Conservation (phyloP, 805 yeast species). For the Nakazawaea holstii region DNA sequence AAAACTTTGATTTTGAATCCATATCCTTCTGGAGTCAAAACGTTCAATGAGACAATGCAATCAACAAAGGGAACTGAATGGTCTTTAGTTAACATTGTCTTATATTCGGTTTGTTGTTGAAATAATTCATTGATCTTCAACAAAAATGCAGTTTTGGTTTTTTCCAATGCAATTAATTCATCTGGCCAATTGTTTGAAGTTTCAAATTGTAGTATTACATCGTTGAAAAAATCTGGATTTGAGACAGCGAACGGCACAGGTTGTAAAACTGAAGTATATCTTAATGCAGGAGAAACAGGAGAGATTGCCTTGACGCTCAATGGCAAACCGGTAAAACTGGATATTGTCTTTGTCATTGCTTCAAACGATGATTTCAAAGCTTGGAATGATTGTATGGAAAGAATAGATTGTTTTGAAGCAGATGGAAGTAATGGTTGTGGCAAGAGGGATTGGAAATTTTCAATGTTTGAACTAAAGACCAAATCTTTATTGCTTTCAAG, state of each 20-base stretch:
- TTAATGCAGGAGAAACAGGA: slow-evolving; percentile 69
- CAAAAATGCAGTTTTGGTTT: slow-evolving; percentile 85
- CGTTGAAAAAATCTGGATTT: slow-evolving; percentile 75
- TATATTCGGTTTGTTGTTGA: slow-evolving; percentile 49
- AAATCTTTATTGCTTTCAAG: slow-evolving; percentile 29
- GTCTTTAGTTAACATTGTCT: slow-evolving; percentile 61
- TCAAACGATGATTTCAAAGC: slow-evolving; percentile 46
- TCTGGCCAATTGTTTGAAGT: slow-evolving; percentile 94
- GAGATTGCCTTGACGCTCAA: slow-evolving; percentile 63
- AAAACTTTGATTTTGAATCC: slow-evolving; percentile 75
- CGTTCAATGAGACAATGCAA: slow-evolving; percentile 50
- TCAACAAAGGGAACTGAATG: slow-evolving; percentile 58
- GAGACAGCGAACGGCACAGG: slow-evolving; percentile 81
- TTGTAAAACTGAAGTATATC: slow-evolving; percentile 69
- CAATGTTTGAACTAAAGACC: slow-evolving; percentile 30
- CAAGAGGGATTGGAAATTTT: slow-evolving; percentile 42
- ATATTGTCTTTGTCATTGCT: slow-evolving; percentile 40
- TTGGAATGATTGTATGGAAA: slow-evolving; percentile 32
- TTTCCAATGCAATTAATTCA: slow-evolving; percentile 77
- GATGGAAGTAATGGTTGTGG: slow-evolving; percentile 61
- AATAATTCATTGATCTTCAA: slow-evolving; percentile 50
- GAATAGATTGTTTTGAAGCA: slow-evolving; percentile 45
- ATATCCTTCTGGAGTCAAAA: slow-evolving; percentile 84
- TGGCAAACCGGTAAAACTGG: slow-evolving; percentile 53
- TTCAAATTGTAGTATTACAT: slow-evolving; percentile 81